These are phyloP conservation scores for Alnus rubra DNA, from an alignment of 306 rosid genomes.

Conservation along the genomic window DNA sequence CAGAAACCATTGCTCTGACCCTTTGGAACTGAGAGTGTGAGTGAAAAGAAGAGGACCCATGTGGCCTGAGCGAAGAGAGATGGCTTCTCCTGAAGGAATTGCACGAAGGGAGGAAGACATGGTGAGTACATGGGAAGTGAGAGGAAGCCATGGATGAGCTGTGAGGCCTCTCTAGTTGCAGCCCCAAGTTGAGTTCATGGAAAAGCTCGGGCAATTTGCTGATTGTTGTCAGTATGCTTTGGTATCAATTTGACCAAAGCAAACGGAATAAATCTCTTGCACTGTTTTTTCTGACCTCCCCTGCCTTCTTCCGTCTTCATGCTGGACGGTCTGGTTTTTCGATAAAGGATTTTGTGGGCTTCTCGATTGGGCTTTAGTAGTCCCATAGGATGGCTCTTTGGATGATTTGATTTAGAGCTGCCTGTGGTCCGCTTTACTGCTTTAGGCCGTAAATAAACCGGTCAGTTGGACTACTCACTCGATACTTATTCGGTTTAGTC, in stretches of 20 bases:
- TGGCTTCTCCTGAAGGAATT: conserved; percentile 33
- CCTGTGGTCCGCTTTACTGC: no score
- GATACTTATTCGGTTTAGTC: no score
- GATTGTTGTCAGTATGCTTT: conserved; percentile 5
- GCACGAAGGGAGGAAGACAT: conserved; percentile 41
- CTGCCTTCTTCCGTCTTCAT: neutral
- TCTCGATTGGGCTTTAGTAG: neutral
- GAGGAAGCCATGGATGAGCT: conserved; percentile 63
- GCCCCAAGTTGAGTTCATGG: neutral
- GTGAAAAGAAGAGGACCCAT: conserved; percentile 42
- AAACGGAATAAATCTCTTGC: neutral
- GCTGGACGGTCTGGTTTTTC: neutral
- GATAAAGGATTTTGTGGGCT: neutral
- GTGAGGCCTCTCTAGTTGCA: conserved; percentile 8
- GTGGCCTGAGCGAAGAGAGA: conserved; percentile 36
- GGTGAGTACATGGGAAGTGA: conserved; percentile 46
- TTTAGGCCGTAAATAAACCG: no score
- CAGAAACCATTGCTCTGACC: conserved; percentile 48
- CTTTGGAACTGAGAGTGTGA: conserved; percentile 40
- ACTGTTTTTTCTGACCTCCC: neutral
- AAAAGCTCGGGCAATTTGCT: neutral
- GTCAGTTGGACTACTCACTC: no score
- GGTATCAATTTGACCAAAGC: neutral
- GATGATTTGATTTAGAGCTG: neutral
- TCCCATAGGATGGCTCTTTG: no score